Percentiles rank a stretch among this genome's conserved stretches.
Conservation (phyloP, 2,329 filamentous ascomycete species). For the Colletotrichum trifolii region DNA sequence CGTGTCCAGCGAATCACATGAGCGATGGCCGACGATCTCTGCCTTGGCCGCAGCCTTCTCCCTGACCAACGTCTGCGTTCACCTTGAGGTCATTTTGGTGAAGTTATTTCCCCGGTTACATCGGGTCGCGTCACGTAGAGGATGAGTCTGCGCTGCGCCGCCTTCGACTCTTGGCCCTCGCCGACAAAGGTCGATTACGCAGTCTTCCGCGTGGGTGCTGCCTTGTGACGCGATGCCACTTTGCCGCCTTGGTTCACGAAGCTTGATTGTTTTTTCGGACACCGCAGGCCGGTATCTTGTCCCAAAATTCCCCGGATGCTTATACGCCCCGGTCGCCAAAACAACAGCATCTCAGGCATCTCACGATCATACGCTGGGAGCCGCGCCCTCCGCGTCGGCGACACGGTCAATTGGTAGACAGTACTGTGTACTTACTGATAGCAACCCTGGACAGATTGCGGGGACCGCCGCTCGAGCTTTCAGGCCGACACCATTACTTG, state of each 20-base stretch:
- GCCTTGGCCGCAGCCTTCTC: slow-evolving; percentile 2
- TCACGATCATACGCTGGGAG: background rate
- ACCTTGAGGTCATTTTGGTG: background rate
- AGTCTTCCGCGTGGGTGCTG: slow-evolving; percentile 2
- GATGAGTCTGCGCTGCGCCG: background rate
- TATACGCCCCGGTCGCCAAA: too few relatives aligned
- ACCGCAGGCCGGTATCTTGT: slow-evolving; percentile 2
- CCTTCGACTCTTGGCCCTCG: background rate
- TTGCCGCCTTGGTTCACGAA: slow-evolving; percentile 27
- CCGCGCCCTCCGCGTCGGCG: slow-evolving; percentile 1
- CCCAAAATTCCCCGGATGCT: too few relatives aligned
- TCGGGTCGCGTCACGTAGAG: slow-evolving; percentile 8
- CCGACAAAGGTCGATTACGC: background rate
- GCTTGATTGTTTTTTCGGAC: slow-evolving; percentile 11
- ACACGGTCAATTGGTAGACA: background rate
- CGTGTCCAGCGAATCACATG: too few relatives aligned
- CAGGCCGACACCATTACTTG: slow-evolving; percentile 22
- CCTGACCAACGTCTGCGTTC: slow-evolving; percentile 3
- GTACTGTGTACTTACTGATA: too few relatives aligned
- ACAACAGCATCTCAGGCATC: too few relatives aligned
- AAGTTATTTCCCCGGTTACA: slow-evolving; percentile 5
- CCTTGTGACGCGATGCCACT: slow-evolving; percentile 24
- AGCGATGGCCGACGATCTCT: background rate
- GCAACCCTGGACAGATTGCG: slow-evolving; percentile 16
- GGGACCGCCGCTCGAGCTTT: slow-evolving; percentile 21